Evolutionary conservation across 768 basidiomycete species (phyloP), one percentile per base, ranked within the genome.

Genomic region (Trametes cubensis): DNA sequence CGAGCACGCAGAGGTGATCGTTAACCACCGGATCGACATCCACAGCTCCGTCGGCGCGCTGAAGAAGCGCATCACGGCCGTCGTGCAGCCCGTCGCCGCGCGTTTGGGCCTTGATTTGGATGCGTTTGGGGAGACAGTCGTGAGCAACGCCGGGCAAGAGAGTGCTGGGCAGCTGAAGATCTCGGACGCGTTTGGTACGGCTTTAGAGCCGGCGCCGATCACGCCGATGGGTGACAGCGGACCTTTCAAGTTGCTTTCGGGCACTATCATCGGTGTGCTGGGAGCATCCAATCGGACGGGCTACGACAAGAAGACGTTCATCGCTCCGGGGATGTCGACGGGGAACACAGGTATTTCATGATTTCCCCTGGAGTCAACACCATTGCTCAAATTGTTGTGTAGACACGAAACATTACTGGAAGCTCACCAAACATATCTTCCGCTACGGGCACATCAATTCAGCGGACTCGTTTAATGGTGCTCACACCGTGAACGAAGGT

Each of bases 401-500:
- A 79, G 81, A 82, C 57, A 82, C 80, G 17, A 68, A 69, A n/a
- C 77, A 69, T 62, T 82, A 83, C 66, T 81, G 81, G 80, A 72
- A 75, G 54, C 67, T 78, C 18, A 73, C 73, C 2, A 63, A 60
- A 54, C 87, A 89, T 66, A 90, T 92, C 63, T 90, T 89, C 81
- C 84, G 90, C 20, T 92, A 90, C 69, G 72, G 72, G 18, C 70
- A 74, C 45, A 60, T 66, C 49, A 64, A 60, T 39, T 45, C 47
- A 4, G 47, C 41, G 2, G 65, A 62, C 38, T 65, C 77, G 23
- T 73, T 73, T 52, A 67, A 70, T 25, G 80, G 80, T 1, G 74
- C 86, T n/a, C 90, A 91, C 71, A 89, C 89, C 2, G 82, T 90
- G 26, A 83, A 91, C 60, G 90, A 91, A 79, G 79, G 88, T 69